phyloP scores from a whole-genome alignment of 257 asterid species.

The Petrea volubilis region DNA sequence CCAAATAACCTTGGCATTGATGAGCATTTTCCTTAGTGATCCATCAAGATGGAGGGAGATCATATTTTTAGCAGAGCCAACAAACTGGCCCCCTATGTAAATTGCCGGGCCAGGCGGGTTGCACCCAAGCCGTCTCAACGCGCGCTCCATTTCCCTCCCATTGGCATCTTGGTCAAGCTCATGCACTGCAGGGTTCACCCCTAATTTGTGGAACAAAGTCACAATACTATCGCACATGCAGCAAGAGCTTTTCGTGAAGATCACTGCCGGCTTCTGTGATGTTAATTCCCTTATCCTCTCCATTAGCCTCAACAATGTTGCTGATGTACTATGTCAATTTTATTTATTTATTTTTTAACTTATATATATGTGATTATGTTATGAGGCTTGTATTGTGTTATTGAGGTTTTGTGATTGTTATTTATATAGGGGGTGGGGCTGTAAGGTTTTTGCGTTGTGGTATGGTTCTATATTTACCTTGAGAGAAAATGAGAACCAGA shows the following conservation, averaged over 20 bases:
- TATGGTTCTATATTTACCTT: no score
- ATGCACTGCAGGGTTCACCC: slow-evolving; percentile 59
- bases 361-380: no score
- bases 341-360: no score
- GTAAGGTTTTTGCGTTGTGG: no score
- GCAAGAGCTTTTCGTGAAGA: slow-evolving; percentile 65
- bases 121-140: slow-evolving; percentile 49
- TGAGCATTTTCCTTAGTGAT: slow-evolving; percentile 51
- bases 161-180: slow-evolving; percentile 52
- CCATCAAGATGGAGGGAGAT: slow-evolving; percentile 62
- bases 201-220: slow-evolving; percentile 59
- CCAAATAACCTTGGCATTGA: slow-evolving; percentile 69
- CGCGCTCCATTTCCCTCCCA: slow-evolving; percentile 56
- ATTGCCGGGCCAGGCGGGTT: slow-evolving; percentile 63
- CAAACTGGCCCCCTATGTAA: slow-evolving; percentile 55
- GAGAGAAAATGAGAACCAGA: slow-evolving; percentile 27
- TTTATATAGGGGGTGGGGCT: no score
- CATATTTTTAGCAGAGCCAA: slow-evolving; percentile 57
- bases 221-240: slow-evolving; percentile 66
- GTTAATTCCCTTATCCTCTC: slow-evolving; percentile 51
- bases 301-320: slow-evolving; percentile 17
- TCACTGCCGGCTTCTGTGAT: slow-evolving; percentile 54
- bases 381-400: no score
- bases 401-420: no score
- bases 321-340: no score